Evolutionary conservation across 495 filamentous ascomycete species (phyloP).

Genomic region (Gamarada debralockiae): DNA sequence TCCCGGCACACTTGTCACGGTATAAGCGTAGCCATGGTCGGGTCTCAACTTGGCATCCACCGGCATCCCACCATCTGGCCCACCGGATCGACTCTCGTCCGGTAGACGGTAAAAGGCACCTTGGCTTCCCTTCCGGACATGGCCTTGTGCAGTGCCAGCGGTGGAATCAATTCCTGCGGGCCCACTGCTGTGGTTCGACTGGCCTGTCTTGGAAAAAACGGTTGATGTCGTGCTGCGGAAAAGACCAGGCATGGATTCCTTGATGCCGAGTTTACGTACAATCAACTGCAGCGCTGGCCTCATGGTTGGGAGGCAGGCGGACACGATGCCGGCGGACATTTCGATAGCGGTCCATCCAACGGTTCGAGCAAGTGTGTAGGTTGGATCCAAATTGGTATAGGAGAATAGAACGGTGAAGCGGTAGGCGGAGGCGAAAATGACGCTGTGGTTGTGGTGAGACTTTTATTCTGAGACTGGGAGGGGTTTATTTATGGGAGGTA

Average conservation of each 20-base stretch:
- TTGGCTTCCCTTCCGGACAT: not conserved
- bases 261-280: constrained; percentile 14
- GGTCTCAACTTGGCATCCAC: constrained; percentile 5
- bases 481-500: not conserved
- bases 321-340: constrained; percentile 42
- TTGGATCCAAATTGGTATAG: constrained; percentile 29
- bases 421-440: constrained; percentile 29
- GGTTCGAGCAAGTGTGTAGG: constrained; percentile 38
- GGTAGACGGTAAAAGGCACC: constrained; percentile 4
- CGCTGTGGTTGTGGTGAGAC: constrained; percentile 7
- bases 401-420: constrained; percentile 34
- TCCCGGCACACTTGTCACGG: constrained; percentile 5
- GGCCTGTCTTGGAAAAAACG: not conserved
- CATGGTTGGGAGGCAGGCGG: constrained; percentile 42
- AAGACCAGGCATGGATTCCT: constrained; percentile 1
- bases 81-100: not conserved
- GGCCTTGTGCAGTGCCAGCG: not conserved
- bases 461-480: not conserved
- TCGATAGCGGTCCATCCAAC: constrained; percentile 42
- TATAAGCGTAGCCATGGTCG: constrained; percentile 1
- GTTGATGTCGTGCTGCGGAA: not conserved
- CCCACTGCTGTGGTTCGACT: not conserved
- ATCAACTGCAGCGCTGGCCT: constrained; percentile 27
- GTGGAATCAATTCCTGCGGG: not conserved
- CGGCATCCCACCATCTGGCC: not conserved